Conservation (phyloP, 2,329 filamentous ascomycete species). For the Colletotrichum tropicale region DNA sequence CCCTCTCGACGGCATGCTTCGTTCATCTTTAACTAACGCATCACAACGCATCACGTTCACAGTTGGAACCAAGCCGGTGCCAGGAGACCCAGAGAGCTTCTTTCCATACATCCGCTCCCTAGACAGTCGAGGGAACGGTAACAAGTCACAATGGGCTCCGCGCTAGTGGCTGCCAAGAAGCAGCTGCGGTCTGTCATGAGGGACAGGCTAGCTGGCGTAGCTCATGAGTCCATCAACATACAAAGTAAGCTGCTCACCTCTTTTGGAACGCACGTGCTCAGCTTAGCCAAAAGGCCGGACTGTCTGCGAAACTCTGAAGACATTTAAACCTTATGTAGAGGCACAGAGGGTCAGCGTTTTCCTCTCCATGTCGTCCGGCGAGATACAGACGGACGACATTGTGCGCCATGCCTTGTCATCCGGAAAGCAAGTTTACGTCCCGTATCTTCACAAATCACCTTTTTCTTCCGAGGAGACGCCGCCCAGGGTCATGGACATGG, state of each 20-base stretch:
- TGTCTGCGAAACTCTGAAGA: constrained; percentile 68
- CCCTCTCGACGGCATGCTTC: background rate
- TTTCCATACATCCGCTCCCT: background rate
- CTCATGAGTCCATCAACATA: constrained; percentile 62
- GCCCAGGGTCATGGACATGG: constrained; percentile 88
- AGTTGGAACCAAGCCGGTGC: background rate
- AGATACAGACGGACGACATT: constrained; percentile 83
- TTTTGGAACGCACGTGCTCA: background rate
- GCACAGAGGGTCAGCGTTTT: constrained; percentile 84
- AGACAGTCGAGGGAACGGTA: background rate
- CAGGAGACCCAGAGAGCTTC: background rate
- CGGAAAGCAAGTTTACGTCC: constrained; percentile 89
- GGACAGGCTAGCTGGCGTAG: constrained; percentile 63
- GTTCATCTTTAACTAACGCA: background rate
- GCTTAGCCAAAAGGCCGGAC: constrained; percentile 57
- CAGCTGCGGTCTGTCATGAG: constrained; percentile 76
- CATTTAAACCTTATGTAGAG: constrained; percentile 74
- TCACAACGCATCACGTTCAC: background rate
- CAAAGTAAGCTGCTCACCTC: constrained; percentile 68
- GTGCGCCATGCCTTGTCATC: constrained; percentile 78
- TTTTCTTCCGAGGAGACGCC: constrained; percentile 58
- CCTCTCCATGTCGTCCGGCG: constrained; percentile 87
- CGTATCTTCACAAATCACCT: constrained; percentile 76
- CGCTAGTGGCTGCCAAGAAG: constrained; percentile 72
- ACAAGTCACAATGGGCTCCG: constrained; percentile 49